A percentile compares a stretch with the other conserved stretches of the same genome.
phyloP scores from a whole-genome alignment of 768 basidiomycete genomes.

The Hypholoma sublateritium region DNA sequence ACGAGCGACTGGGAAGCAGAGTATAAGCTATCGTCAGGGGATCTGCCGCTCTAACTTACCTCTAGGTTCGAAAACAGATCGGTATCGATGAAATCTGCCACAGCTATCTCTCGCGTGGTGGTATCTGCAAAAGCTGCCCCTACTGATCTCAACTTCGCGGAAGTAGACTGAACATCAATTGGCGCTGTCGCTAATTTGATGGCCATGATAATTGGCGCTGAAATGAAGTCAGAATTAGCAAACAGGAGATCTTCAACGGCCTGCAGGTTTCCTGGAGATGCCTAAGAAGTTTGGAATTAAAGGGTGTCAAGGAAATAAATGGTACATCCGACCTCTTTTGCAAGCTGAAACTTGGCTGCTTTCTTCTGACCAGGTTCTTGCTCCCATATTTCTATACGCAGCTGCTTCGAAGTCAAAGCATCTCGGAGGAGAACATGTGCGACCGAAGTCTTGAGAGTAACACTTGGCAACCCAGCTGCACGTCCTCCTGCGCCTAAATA shows the following conservation, averaged over 20 bases:
- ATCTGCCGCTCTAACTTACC: conserved; percentile 40
- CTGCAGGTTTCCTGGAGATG: conserved; percentile 64
- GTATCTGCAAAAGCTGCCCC: conserved; percentile 94
- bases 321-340: conserved; percentile 64
- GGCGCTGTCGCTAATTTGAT: conserved; percentile 71
- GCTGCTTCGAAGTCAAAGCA: conserved; percentile 85
- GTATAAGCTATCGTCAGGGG: neutral
- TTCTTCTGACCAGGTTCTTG: conserved; percentile 77
- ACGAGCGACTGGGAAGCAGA: conserved; percentile 72
- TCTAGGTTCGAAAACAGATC: conserved; percentile 96
- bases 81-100: conserved; percentile 91
- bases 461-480: conserved; percentile 66
- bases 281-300: conserved; percentile 29
- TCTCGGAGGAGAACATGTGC: conserved; percentile 86
- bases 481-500: conserved; percentile 73
- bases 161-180: conserved; percentile 28
- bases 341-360: conserved; percentile 69
- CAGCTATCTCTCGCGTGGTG: conserved; percentile 79
- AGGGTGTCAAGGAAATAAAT: neutral
- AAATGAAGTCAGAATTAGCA: conserved; percentile 70
- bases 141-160: conserved; percentile 66
- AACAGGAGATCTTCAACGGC: conserved; percentile 87
- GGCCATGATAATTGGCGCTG: conserved; percentile 88
- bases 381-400: conserved; percentile 89
- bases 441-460: conserved; percentile 71